Percentiles rank a stretch among this genome's conserved stretches.
These are phyloP conservation scores for Arachis monticola DNA, from an alignment of 331 rosid genomes.

Conservation along the genomic window DNA sequence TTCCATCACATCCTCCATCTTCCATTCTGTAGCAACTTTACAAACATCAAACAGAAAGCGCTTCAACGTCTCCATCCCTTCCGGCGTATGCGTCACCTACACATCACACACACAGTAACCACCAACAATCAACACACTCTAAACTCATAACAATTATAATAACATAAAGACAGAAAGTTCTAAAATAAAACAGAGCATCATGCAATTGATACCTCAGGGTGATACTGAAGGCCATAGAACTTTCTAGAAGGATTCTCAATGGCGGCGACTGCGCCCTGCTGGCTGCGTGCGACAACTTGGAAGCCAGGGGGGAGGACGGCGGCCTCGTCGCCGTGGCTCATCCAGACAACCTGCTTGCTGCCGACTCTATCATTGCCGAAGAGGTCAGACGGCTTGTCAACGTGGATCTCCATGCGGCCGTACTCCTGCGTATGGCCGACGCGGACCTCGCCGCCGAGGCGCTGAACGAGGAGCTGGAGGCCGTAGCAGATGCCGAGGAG, in stretches of 20 bases:
- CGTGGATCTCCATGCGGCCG: slow-evolving; percentile 86
- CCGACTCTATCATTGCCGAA: slow-evolving; percentile 57
- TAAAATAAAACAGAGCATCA: neutral
- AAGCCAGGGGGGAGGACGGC: slow-evolving; percentile 68
- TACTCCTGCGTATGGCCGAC: slow-evolving; percentile 83
- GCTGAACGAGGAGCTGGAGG: slow-evolving; percentile 83
- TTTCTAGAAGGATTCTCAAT: slow-evolving; percentile 57
- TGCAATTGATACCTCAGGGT: slow-evolving; percentile 71
- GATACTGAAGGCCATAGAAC: slow-evolving; percentile 90
- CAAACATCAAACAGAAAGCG: slow-evolving; percentile 80
- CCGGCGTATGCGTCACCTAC: slow-evolving; percentile 90
- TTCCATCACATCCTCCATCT: slow-evolving; percentile 83
- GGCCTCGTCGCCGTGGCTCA: slow-evolving; percentile 98
- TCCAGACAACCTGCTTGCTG: slow-evolving; percentile 72
- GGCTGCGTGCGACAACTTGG: slow-evolving; percentile 76
- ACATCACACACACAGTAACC: slow-evolving; percentile 23
- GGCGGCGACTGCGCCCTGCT: slow-evolving; percentile 84
- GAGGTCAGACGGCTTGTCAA: slow-evolving; percentile 50
- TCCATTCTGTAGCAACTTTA: slow-evolving; percentile 74
- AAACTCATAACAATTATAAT: no score
- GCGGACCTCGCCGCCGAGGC: slow-evolving; percentile 76
- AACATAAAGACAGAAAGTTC: no score
- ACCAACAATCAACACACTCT: neutral
- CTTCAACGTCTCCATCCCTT: slow-evolving; percentile 80
- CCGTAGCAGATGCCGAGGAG: slow-evolving; percentile 94